Evolutionary conservation across 2,329 filamentous ascomycete species (phyloP), one percentile per base, ranked within the genome.

Genomic region (Verticillium tricorpus): DNA sequence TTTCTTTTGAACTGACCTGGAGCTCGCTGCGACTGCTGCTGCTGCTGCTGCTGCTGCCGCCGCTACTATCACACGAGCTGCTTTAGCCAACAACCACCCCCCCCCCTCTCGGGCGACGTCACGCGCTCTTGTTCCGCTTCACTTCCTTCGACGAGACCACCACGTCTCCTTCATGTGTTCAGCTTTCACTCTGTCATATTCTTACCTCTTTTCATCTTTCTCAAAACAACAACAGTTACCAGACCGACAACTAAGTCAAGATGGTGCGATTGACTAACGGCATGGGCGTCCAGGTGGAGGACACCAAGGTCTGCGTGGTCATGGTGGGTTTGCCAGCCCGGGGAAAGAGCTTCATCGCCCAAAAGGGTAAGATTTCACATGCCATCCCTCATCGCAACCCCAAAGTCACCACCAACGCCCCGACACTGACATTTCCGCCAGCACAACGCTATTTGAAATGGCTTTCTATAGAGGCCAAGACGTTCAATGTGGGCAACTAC

Each of bases 401-500:
- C 62, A 59, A 59, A 66, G 65, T 59, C 61, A 64, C 63, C 63
- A 60, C 66, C 62, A 67, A 63, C 62, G 56, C 39, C 50, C 64
- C 60, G 55, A 63, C 52, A 60, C 61, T 60, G 54, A 62, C 61
- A 25, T 22, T 11, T 11, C 14, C 40, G 12, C n/a, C 73, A 95
- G 92, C 93, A 64, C 90, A 95, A 75, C 89, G 95, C 64, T 99
- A 99, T 77, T 88, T 99, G 39, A 91, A 91, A 75, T 99, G 95
- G 95, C 89, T 98, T 63, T 97, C 93, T 31, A 93, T 99, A 72
- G 89, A 91, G 45, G 91, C 95, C 63, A 89, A 93, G 75, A 94
- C 93, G 66, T 99, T 99, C 86, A 99, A 99, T 69, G 95, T 99
- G 67, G 95, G 95, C 74, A 93, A 89, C 72, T 99, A 99, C 75